Base-by-base conservation (phyloP, 805 yeast genomes). In the Priceomyces medius region DNA sequence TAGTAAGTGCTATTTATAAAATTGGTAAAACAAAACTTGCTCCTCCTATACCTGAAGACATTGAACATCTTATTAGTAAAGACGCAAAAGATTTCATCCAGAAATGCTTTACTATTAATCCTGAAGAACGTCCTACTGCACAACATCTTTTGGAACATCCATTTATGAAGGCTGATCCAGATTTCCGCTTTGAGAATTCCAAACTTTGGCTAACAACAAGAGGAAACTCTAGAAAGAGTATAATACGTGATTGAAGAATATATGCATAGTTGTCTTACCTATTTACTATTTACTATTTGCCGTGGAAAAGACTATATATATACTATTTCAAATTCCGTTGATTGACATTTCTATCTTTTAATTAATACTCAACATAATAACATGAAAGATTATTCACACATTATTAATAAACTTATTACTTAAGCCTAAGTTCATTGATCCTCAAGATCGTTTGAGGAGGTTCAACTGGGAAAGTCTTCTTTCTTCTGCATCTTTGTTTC, bases 1-100 rank as follows among this genome's bases (percentile, higher is more conserved):
- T 91, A 12, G 87, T 90, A 17, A 93, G 96, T 35, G 99, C 97
- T 2, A 87, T 93, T 76, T 85, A 87, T 62, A 87, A 89, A 64
- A 63, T 77, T 33, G 98, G 98, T 4, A 85, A 85, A 45, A 79
- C 89, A 20, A 85, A 88, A 55, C 75, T 83, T 38, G 95, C 97
- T 0, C 99, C 99, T 3, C 99, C 99, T 0, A 89, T 95, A 37
- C 95, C 97, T 0, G 90, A 85, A n/a, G 96, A 89, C 43, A 83
- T 91, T 0, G 58, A 73, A 37, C 81, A 81, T 4, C 63, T 69
- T 46, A 81, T 91, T 37, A 79, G 89, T 1, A 58, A 56, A 3
- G 76, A 66, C 5, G 97, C 95, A 0, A 76, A 77, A 42, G 74
- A 76, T 21, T 93, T 93, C 53, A 64, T 93, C 44, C 82, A 83